Evolutionary conservation across 2,329 filamentous ascomycete species (phyloP).

Genomic region (Periglandula ipomoeae): DNA sequence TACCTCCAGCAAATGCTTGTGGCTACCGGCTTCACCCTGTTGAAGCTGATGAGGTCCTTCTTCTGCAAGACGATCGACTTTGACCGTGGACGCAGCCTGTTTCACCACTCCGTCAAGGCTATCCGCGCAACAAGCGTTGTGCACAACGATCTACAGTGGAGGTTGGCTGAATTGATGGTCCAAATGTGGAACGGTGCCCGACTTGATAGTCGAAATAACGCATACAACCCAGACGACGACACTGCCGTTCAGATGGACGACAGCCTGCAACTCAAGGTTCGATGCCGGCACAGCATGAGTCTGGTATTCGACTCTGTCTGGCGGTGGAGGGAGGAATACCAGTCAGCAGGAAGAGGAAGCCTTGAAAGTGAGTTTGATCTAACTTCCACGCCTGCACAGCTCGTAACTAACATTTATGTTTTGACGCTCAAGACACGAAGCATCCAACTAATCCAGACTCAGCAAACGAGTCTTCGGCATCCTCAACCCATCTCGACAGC

Average conservation of each 20-base stretch:
- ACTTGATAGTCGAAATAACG: slow-evolving; percentile 37
- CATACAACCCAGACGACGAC: slow-evolving; percentile 40
- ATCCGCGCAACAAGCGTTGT: slow-evolving; percentile 66
- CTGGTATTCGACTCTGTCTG: slow-evolving; percentile 78
- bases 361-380: slow-evolving; percentile 55
- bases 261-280: slow-evolving; percentile 69
- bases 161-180: slow-evolving; percentile 75
- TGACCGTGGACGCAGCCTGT: slow-evolving; percentile 56
- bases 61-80: slow-evolving; percentile 66
- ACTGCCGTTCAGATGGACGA: slow-evolving; percentile 51
- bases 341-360: slow-evolving; percentile 58
- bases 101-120: slow-evolving; percentile 60
- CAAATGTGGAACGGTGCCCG: slow-evolving; percentile 75
- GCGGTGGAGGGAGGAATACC: slow-evolving; percentile 76
- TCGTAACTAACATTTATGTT: slow-evolving; percentile 3
- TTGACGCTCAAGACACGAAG: slow-evolving; percentile 51
- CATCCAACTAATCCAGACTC: slow-evolving; percentile 82
- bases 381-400: neutral
- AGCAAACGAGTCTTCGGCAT: slow-evolving; percentile 61
- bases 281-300: slow-evolving; percentile 77
- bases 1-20: slow-evolving; percentile 81
- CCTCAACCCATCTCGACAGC: slow-evolving; percentile 55
- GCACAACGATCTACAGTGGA: slow-evolving; percentile 70
- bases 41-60: slow-evolving; percentile 71
- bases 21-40: slow-evolving; percentile 66